Conservation (phyloP, 345 rosid genomes). For the Eucalyptus curtisii region DNA sequence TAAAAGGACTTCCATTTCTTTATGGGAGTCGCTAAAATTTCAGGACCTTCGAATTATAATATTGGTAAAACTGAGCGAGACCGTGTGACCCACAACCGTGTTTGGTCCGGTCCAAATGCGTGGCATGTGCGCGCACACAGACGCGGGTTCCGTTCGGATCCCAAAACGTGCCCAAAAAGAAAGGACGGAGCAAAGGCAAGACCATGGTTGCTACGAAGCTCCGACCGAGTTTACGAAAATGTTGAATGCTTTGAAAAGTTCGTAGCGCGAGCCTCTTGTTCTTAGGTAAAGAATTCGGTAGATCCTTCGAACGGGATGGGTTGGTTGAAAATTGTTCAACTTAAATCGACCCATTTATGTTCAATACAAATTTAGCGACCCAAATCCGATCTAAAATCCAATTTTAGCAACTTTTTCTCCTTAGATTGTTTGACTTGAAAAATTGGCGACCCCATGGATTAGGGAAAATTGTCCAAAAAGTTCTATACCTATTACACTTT, state of each 20-base stretch:
- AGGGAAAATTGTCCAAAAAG: no score
- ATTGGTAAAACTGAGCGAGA: background rate
- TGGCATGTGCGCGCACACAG: background rate
- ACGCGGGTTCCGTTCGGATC: background rate
- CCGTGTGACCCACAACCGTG: background rate
- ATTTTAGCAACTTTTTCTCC: background rate
- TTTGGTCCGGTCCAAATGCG: background rate
- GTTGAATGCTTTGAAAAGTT: background rate
- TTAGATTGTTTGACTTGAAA: background rate
- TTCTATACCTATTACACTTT: no score
- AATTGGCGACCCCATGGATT: background rate
- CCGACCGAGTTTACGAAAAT: background rate
- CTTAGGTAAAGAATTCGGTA: no score
- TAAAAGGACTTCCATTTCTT: background rate
- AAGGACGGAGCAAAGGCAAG: background rate
- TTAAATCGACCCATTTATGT: no score
- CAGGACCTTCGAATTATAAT: background rate
- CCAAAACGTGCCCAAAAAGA: background rate
- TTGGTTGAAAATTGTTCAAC: no score
- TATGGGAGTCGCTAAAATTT: background rate
- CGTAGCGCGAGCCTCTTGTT: background rate
- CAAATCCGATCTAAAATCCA: rapidly evolving
- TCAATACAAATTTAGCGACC: background rate
- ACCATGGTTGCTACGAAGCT: background rate
- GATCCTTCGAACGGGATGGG: rapidly evolving